Evolutionary conservation across 2,329 filamentous ascomycete species (phyloP).

Genomic region (Pyrenophora tritici-repentis): DNA sequence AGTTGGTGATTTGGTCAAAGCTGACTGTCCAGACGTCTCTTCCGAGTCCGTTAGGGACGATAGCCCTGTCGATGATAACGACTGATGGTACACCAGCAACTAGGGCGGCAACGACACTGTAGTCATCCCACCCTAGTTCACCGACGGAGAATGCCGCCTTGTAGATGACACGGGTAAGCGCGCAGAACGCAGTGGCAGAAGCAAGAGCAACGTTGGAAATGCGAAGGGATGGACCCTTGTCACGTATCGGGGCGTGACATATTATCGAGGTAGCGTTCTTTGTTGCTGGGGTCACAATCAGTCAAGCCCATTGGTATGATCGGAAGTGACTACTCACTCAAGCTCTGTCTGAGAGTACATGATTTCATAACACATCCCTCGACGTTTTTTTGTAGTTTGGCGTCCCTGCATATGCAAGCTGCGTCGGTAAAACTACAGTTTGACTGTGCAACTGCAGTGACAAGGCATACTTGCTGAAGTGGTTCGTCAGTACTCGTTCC

Average conservation of each 20-base stretch:
- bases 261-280: slow-evolving; percentile 50
- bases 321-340: slow-evolving; percentile 14
- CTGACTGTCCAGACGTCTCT: slow-evolving; percentile 58
- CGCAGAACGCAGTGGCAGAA: slow-evolving; percentile 42
- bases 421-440: slow-evolving; percentile 15
- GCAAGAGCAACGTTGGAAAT: slow-evolving; percentile 43
- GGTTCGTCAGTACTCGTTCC: slow-evolving; percentile 1
- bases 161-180: slow-evolving; percentile 45
- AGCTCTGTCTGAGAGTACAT: slow-evolving; percentile 22
- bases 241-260: slow-evolving; percentile 48
- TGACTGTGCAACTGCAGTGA: slow-evolving; percentile 14
- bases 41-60: slow-evolving; percentile 51
- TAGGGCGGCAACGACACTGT: slow-evolving; percentile 28
- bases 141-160: slow-evolving; percentile 42
- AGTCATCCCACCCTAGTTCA: slow-evolving; percentile 50
- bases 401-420: slow-evolving; percentile 24
- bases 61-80: slow-evolving; percentile 29
- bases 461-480: slow-evolving; percentile 22
- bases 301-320: not conserved
- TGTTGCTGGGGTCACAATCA: slow-evolving; percentile 35
- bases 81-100: slow-evolving; percentile 32
- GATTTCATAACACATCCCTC: slow-evolving; percentile 17
- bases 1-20: slow-evolving; percentile 50
- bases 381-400: slow-evolving; percentile 16
- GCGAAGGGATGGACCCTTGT: slow-evolving; percentile 40